Conservation (phyloP, 352 stramenopile species). For the Phytophthora hybrid region DNA sequence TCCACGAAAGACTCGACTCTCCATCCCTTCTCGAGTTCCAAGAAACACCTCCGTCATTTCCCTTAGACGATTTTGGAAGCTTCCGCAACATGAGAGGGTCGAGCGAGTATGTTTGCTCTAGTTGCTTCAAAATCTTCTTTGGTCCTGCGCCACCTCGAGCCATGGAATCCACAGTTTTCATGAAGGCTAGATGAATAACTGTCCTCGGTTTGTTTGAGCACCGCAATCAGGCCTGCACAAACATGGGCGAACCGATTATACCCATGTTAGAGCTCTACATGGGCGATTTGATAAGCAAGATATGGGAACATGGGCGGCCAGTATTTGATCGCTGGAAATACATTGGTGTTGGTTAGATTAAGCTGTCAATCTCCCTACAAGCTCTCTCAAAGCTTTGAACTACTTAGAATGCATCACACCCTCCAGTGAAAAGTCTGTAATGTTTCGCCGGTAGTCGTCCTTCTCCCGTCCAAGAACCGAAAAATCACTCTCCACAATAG, state of each 20-base stretch:
- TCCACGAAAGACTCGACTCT: too few species aligned
- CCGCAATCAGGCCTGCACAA: background rate
- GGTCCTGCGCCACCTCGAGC: too few species aligned
- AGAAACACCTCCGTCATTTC: too few species aligned
- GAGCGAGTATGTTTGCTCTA: too few species aligned
- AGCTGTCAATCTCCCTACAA: background rate
- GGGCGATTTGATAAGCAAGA: background rate
- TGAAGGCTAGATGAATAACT: too few species aligned
- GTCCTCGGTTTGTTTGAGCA: too few species aligned
- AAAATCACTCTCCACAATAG: conserved; percentile 8
- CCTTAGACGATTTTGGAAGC: too few species aligned
- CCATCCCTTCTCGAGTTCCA: too few species aligned
- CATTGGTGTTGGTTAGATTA: background rate
- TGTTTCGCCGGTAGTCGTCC: background rate
- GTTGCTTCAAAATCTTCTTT: too few species aligned
- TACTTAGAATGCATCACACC: background rate
- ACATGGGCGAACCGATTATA: background rate
- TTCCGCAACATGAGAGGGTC: too few species aligned
- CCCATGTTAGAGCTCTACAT: background rate
- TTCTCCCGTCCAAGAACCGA: conserved; percentile 2
- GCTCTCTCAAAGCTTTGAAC: background rate
- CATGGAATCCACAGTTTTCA: too few species aligned
- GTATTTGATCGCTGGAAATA: background rate
- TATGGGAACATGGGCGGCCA: background rate
- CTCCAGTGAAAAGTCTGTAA: conserved; percentile 8